phyloP scores from a whole-genome alignment of 2,329 filamentous ascomycete species.

The Arachnomyces sp. region DNA sequence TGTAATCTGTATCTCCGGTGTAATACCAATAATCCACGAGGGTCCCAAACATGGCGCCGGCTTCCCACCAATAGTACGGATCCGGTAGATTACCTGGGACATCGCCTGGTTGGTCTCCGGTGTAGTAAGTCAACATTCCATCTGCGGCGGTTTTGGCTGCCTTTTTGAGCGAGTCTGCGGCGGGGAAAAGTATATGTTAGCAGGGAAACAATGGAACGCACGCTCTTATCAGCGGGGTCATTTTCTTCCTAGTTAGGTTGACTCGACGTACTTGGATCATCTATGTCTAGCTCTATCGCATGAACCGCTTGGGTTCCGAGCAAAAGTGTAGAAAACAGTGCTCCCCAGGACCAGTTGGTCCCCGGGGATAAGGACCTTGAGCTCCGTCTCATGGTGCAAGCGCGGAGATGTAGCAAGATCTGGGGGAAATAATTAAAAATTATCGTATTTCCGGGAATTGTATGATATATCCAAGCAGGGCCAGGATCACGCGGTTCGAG shows the following conservation, averaged over 20 bases:
- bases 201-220: no score
- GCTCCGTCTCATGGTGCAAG: constrained; percentile 9
- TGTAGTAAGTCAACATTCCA: constrained; percentile 29
- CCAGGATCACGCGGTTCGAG: background rate
- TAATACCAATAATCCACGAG: constrained; percentile 78
- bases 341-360: constrained; percentile 10
- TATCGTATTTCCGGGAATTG: no score
- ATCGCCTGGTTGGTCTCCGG: constrained; percentile 23
- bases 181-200: no score
- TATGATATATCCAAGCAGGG: background rate
- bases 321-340: constrained; percentile 10
- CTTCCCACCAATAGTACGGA: constrained; percentile 56
- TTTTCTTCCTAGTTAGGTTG: background rate
- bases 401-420: background rate
- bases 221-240: no score
- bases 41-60: constrained; percentile 57
- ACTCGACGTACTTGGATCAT: constrained; percentile 17
- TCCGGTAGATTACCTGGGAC: constrained; percentile 24
- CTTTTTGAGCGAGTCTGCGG: constrained; percentile 27
- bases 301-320: constrained; percentile 17
- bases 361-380: background rate
- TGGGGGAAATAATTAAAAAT: background rate
- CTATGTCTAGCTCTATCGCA: constrained; percentile 20
- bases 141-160: constrained; percentile 24
- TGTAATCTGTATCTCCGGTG: constrained; percentile 64